Evolutionary conservation across 2,329 filamentous ascomycete genomes (phyloP).

Genomic region (Calonectria honghensis): DNA sequence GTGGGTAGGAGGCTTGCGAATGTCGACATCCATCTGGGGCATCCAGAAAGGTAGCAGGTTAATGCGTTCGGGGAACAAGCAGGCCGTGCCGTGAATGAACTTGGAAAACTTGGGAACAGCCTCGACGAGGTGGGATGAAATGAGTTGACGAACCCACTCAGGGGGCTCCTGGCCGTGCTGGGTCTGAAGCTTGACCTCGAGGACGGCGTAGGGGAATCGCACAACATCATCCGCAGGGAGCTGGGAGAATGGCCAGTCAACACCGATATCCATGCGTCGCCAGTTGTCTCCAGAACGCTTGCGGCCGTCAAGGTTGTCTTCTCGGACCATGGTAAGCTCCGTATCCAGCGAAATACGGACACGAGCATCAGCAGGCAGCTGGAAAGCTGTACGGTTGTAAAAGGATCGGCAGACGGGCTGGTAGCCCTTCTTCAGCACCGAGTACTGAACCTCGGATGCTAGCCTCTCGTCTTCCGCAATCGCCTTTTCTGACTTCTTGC

Average conservation of each 20-base stretch:
- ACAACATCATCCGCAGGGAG: conserved; percentile 89
- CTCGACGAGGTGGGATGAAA: conserved; percentile 94
- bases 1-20: conserved; percentile 92
- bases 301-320: conserved; percentile 93
- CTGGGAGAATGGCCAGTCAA: conserved; percentile 95
- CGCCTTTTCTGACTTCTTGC: conserved; percentile 93
- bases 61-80: conserved; percentile 90
- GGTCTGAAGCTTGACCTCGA: conserved; percentile 98
- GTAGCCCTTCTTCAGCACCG: conserved; percentile 89
- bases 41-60: conserved; percentile 96
- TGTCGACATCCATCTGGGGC: conserved; percentile 98
- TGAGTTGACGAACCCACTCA: conserved; percentile 96
- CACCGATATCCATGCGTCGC: conserved; percentile 97
- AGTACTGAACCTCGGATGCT: conserved; percentile 94
- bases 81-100: conserved; percentile 96
- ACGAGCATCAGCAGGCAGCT: conserved; percentile 95
- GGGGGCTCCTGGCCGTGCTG: conserved; percentile 96
- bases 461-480: conserved; percentile 94
- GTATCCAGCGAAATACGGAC: conserved; percentile 98
- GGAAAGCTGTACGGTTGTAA: conserved; percentile 98
- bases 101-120: conserved; percentile 99
- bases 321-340: conserved; percentile 94
- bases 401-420: conserved; percentile 95
- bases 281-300: conserved; percentile 89
- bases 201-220: conserved; percentile 94